phyloP scores from a whole-genome alignment of 1,139 yeast genomes.

The Geotrichum cucujoidarum region DNA sequence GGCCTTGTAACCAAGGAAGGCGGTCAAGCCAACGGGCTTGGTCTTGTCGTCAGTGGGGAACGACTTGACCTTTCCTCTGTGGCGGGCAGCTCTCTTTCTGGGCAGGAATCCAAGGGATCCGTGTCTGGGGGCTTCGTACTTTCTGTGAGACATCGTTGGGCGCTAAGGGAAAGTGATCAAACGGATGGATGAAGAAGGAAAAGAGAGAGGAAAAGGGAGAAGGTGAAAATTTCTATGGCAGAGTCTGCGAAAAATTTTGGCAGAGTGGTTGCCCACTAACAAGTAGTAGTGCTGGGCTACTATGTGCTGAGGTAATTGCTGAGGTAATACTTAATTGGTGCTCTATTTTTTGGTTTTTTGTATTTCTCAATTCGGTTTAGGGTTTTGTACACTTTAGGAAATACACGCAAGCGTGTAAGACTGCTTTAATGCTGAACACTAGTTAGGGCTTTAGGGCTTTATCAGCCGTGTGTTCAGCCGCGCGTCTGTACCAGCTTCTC shows the following conservation, averaged over 20 bases:
- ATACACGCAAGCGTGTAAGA: no score
- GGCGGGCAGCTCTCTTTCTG: conserved; percentile 98
- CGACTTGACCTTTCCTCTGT: conserved; percentile 97
- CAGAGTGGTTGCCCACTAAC: conserved; percentile 1
- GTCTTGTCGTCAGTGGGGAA: conserved; percentile 98
- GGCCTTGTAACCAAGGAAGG: conserved; percentile 99
- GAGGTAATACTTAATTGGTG: neutral
- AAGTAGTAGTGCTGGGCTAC: no score
- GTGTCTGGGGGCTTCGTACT: conserved; percentile 99
- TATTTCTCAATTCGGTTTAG: neutral
- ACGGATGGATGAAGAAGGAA: conserved; percentile 7
- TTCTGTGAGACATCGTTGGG: conserved; percentile 89
- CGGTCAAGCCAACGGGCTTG: conserved; percentile 98
- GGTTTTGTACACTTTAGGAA: no score
- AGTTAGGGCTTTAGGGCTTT: conserved; percentile 5
- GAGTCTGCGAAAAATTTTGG: neutral
- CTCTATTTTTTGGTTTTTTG: neutral
- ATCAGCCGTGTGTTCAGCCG: conserved; percentile 6
- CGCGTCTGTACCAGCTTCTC: neutral
- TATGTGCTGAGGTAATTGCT: no score
- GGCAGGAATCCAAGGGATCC: conserved; percentile 99
- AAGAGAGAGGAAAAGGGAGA: conserved; percentile 3
- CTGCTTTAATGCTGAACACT: no score
- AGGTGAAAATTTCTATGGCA: neutral
- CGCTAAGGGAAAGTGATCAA: conserved; percentile 9